Evolutionary conservation across 2,329 filamentous ascomycete genomes (phyloP).

Genomic region (Dichotomopilus funicola): DNA sequence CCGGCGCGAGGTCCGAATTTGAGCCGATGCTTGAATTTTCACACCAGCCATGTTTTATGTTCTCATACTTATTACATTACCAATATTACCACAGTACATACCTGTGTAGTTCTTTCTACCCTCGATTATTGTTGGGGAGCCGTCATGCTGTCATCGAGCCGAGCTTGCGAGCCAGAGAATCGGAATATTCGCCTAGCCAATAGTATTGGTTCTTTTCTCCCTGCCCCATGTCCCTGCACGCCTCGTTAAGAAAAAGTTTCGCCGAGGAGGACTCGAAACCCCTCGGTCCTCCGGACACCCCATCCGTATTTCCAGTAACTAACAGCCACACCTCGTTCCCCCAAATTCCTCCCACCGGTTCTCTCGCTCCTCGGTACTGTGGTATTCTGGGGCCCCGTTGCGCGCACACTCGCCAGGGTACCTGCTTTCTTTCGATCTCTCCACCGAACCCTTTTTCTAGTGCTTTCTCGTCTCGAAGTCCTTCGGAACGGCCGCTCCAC

Average conservation of each 20-base stretch:
- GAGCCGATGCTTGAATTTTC: too few species aligned
- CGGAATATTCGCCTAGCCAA: too few species aligned
- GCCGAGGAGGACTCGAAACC: too few species aligned
- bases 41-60: too few species aligned
- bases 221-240: neutral
- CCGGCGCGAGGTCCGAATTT: too few species aligned
- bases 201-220: neutral
- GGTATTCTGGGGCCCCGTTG: neutral
- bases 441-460: neutral
- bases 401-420: conserved; percentile 7
- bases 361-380: conserved; percentile 3
- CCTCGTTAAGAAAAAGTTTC: neutral
- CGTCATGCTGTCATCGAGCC: too few species aligned
- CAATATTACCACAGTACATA: too few species aligned
- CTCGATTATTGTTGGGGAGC: too few species aligned
- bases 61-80: too few species aligned
- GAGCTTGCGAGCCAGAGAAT: too few species aligned
- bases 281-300: conserved; percentile 4
- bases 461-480: neutral
- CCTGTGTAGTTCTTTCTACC: too few species aligned
- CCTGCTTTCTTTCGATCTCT: conserved; percentile 2
- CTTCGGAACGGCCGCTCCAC: neutral
- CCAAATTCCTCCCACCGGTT: neutral
- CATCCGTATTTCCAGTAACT: neutral
- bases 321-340: conserved; percentile 1